Percentiles rank a stretch among this genome's conserved stretches.
Conservation (phyloP, 148 eudicot genomes). For the Vaccinium myrtillus region DNA sequence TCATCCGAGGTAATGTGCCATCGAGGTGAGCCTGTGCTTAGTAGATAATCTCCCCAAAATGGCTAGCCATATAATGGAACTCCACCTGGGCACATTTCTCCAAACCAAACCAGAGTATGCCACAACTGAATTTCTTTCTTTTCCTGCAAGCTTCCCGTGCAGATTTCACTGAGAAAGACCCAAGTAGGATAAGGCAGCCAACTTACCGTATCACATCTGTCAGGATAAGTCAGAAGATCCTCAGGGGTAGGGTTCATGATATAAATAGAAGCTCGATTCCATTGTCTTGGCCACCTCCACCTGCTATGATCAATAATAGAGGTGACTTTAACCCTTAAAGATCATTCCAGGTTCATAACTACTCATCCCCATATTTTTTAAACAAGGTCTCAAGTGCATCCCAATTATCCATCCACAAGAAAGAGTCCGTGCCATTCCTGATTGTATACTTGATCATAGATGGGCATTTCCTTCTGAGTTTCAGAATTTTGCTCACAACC, state of each 20-base stretch:
- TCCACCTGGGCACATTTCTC: not conserved
- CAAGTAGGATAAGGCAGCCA: not conserved
- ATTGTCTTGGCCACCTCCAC: not conserved
- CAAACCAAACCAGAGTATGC: not conserved
- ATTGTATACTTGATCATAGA: not conserved
- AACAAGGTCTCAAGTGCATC: not conserved
- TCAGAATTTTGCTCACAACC: not conserved
- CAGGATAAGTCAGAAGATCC: not conserved
- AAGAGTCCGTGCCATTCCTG: not conserved
- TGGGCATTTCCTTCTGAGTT: not conserved
- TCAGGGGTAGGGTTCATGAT: not conserved
- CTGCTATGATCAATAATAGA: not conserved
- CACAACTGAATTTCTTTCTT: not conserved
- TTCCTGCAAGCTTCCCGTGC: not conserved
- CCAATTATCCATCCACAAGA: not conserved
- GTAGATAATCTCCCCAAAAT: not conserved
- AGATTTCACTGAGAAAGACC: not conserved
- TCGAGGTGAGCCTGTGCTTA: not conserved
- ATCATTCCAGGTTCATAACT: not conserved
- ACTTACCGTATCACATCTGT: not conserved
- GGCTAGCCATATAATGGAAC: not conserved
- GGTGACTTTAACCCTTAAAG: not conserved
- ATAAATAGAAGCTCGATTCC: not conserved
- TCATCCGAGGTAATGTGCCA: not conserved
- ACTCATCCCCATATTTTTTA: not conserved